Conservation (phyloP, 1,139 yeast species). For the Yamadazyma oceani region DNA sequence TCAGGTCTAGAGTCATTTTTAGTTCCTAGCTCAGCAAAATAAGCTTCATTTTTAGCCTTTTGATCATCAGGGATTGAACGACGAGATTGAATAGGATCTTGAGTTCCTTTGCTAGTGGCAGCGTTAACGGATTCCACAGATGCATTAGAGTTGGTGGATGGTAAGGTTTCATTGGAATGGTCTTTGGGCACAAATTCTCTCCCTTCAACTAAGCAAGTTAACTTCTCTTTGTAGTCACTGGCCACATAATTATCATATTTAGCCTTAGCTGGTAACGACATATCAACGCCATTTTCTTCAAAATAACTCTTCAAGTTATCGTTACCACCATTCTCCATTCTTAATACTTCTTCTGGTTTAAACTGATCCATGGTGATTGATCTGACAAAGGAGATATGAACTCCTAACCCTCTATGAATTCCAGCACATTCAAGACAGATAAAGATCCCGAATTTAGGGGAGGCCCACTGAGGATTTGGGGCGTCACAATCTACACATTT, state of each 20-base stretch:
- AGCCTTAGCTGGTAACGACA: slow-evolving; percentile 59
- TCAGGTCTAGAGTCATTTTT: slow-evolving; percentile 74
- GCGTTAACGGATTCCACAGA: slow-evolving; percentile 9
- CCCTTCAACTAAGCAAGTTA: slow-evolving; percentile 76
- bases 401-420: slow-evolving; percentile 93
- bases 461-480: slow-evolving; percentile 98
- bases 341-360: slow-evolving; percentile 81
- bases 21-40: slow-evolving; percentile 77
- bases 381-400: slow-evolving; percentile 93
- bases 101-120: slow-evolving; percentile 16
- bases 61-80: slow-evolving; percentile 44
- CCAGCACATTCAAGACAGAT: slow-evolving; percentile 98
- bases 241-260: slow-evolving; percentile 91
- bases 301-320: slow-evolving; percentile 71
- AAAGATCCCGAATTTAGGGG: slow-evolving; percentile 95
- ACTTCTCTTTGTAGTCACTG: slow-evolving; percentile 85
- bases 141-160: slow-evolving; percentile 21
- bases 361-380: slow-evolving; percentile 98
- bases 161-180: slow-evolving; percentile 53
- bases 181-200: slow-evolving; percentile 67
- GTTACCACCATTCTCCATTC: slow-evolving; percentile 97
- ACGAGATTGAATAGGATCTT: slow-evolving; percentile 42
- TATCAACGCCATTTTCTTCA: slow-evolving; percentile 69
- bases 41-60: slow-evolving; percentile 70
- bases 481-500: slow-evolving; percentile 93